Conservation (phyloP, 352 stramenopile genomes). For the Thraustochytrium sp. region DNA sequence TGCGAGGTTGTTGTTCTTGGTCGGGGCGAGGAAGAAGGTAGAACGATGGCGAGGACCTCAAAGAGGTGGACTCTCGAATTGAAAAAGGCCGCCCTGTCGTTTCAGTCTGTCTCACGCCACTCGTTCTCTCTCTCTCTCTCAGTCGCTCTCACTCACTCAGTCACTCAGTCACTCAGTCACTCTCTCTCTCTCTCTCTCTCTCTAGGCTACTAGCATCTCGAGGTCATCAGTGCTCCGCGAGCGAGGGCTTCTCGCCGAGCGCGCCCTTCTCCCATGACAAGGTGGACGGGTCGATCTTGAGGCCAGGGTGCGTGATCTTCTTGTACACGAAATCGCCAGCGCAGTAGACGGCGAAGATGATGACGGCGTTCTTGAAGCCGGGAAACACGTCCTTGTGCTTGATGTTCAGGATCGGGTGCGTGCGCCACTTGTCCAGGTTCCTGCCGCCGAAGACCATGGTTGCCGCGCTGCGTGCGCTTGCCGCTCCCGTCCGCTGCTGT, state of each 20-base stretch:
- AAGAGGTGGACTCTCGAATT: no score
- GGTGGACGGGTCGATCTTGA: neutral
- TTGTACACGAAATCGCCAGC: constrained; percentile 30
- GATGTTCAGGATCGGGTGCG: neutral
- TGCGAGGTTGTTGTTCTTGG: no score
- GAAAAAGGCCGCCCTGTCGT: no score
- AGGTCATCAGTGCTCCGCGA: neutral
- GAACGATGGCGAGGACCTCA: no score
- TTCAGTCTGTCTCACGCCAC: no score
- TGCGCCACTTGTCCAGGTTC: constrained; percentile 14
- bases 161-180: no score
- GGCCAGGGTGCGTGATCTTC: neutral
- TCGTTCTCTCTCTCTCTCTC: no score
- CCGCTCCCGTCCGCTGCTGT: no score
- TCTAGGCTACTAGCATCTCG: no score
- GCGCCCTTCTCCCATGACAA: neutral
- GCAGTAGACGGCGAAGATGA: constrained; percentile 41
- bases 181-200: no score
- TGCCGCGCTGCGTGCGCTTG: neutral
- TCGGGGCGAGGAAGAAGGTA: no score
- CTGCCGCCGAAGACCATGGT: neutral
- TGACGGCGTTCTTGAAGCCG: constrained; percentile 14
- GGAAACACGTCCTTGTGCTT: neutral
- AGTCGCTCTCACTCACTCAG: no score
- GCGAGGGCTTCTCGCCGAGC: neutral